These are phyloP conservation scores for Diaporthe longicolla DNA, from an alignment of 2,329 filamentous ascomycete genomes.

Conservation along the genomic window DNA sequence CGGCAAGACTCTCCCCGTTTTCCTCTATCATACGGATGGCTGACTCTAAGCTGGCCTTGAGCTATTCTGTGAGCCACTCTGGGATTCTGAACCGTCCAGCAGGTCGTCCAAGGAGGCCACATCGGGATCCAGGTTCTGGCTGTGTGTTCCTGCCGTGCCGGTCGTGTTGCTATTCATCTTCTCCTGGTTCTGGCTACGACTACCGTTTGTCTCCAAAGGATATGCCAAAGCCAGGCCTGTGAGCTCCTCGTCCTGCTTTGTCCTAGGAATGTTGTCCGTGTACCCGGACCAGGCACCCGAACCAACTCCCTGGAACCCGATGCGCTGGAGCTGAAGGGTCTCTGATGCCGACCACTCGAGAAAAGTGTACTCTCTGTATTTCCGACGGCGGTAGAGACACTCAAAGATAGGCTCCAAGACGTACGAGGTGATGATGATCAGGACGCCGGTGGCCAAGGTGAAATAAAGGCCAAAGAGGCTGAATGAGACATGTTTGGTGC, in stretches of 20 bases:
- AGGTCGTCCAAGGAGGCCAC: slow-evolving; percentile 19
- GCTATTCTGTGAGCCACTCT: not conserved
- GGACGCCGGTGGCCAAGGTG: not conserved
- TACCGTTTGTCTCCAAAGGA: no score
- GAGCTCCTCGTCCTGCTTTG: not conserved
- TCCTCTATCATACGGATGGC: not conserved
- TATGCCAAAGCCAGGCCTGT: not conserved
- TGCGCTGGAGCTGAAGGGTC: slow-evolving; percentile 6
- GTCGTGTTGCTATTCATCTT: not conserved
- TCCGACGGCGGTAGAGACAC: not conserved
- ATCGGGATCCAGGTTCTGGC: not conserved
- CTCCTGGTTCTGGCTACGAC: not conserved
- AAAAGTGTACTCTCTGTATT: not conserved
- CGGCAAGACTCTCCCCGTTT: not conserved
- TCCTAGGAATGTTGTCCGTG: not conserved
- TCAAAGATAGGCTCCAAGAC: slow-evolving; percentile 9
- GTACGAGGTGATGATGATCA: not conserved
- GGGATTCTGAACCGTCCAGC: not conserved
- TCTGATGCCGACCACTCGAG: not conserved
- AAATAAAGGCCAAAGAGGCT: slow-evolving; percentile 23
- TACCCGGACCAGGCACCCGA: slow-evolving; percentile 5
- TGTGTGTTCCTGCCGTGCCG: not conserved
- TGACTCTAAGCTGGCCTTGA: not conserved
- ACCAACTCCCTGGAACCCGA: not conserved
- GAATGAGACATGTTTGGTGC: not conserved